Conservation (phyloP, 208 protist species). For the Leishmania mexicana region DNA sequence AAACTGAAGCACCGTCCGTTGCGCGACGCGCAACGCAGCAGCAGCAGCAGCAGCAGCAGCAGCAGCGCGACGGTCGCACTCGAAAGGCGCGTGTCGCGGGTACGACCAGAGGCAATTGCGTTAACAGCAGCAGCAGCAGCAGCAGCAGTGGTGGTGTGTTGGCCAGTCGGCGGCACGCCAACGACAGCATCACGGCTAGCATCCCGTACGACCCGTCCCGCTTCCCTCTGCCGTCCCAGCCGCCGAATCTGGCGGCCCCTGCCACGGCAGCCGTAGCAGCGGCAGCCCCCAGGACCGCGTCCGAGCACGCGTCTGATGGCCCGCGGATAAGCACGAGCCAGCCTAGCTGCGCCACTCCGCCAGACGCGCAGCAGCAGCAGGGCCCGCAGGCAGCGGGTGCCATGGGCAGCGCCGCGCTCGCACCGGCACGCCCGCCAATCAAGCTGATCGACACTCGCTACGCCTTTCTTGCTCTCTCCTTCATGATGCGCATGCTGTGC, state of each 20-base stretch:
- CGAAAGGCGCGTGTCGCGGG: constrained; percentile 7
- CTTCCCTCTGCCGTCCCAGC: constrained; percentile 15
- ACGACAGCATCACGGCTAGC: constrained; percentile 33
- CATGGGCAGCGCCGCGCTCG: not conserved
- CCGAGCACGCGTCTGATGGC: not conserved
- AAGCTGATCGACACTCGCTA: constrained; percentile 32
- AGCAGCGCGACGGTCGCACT: constrained; percentile 2
- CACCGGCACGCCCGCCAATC: constrained; percentile 5
- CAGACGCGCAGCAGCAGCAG: constrained; percentile 10
- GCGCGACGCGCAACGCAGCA: not conserved
- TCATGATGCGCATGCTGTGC: constrained; percentile 68
- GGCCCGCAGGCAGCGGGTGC: not conserved
- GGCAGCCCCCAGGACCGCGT: not conserved
- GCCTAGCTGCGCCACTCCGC: constrained; percentile 27
- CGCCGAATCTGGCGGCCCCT: not conserved
- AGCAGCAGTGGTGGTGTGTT: not conserved
- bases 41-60: constrained; percentile 7
- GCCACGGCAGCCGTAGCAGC: constrained; percentile 6
- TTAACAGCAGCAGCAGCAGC: not conserved
- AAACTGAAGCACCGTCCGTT: not conserved
- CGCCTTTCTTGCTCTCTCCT: constrained; percentile 43
- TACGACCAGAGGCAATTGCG: not conserved
- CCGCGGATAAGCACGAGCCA: constrained; percentile 2
- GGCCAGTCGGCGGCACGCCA: constrained; percentile 14
- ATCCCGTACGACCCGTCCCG: constrained; percentile 31